These are phyloP conservation scores for Saccharomyces mikatae DNA, from an alignment of 805 yeast species.

Conservation along the genomic window DNA sequence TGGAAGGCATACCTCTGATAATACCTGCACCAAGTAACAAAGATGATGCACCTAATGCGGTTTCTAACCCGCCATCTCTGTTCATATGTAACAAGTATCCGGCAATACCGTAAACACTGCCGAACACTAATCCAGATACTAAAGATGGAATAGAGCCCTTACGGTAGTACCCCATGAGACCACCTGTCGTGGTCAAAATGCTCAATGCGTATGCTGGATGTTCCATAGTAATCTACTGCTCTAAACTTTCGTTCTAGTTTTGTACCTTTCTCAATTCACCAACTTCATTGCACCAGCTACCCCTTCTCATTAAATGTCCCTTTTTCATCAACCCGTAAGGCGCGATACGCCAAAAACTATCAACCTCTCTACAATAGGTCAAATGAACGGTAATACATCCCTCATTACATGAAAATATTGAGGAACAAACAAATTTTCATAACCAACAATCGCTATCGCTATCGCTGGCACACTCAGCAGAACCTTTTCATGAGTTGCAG, in stretches of 20 bases:
- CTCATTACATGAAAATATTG: too few species aligned
- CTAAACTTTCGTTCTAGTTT: not conserved
- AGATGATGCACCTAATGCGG: constrained; percentile 66
- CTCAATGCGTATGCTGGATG: constrained; percentile 71
- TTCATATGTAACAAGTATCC: constrained; percentile 69
- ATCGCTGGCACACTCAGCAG: not conserved
- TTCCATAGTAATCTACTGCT: constrained; percentile 38
- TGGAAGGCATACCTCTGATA: constrained; percentile 55
- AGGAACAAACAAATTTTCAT: not conserved
- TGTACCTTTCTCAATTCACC: not conserved
- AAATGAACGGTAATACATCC: not conserved
- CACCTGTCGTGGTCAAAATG: constrained; percentile 62
- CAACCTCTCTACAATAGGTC: not conserved
- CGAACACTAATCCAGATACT: constrained; percentile 61
- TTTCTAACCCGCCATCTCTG: constrained; percentile 71
- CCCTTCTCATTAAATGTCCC: not conserved
- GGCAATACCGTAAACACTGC: constrained; percentile 54
- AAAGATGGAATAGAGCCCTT: constrained; percentile 75
- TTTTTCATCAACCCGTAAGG: not conserved
- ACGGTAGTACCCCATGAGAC: constrained; percentile 57
- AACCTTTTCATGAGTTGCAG: too few species aligned
- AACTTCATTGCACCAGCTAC: not conserved
- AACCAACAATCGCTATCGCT: not conserved
- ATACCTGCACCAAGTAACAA: constrained; percentile 63
- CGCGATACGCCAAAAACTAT: not conserved